Base-by-base conservation (phyloP, 305 asterid genomes). In the Plantago rigida region DNA sequence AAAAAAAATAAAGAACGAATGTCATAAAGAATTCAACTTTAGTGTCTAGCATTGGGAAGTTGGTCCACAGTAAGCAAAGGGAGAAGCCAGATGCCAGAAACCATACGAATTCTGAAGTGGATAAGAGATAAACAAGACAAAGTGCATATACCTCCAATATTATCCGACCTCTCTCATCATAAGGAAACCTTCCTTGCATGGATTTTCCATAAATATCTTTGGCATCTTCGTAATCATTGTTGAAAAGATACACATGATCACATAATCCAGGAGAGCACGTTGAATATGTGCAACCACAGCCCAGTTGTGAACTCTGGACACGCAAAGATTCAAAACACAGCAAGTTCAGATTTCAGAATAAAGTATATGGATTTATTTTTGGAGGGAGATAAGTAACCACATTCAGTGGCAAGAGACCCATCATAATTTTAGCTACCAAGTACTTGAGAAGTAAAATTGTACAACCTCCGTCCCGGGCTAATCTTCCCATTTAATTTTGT, bases 151-250 rank as follows among this genome's bases (percentile, higher is more conserved):
- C 97, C 99, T 93, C 96, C 77, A 93, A 77, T 71, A 89, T 77
- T 22, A 93, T 81, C 47, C 97, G 87, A 54, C 99, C 95, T 68
- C 95, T 82, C 70, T 81, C 97, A 63, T 93, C 96, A 65, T 89
- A 89, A 2, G 99, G 95, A 71, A 81, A 93, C 84, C 99, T 86
- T 41, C 96, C 95, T 47, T 62, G 82, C 94, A 93, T 87, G 71
- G 99, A 73, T 67, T 77, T 84, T 60, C 99, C 97, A 51, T 81
- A 78, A 60, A 93, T 80, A 74, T 93, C 99, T 73, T 82, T 93
- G 51, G 97, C 97, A 67, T 87, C 96, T 68, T 85, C 96, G 66
- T 87, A 85, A 75, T 93, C 99, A 75, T 82, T 87, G 82, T 84
- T 82, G 59, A 93, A 87, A 70, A 93, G 94, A 75, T 93, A 93